phyloP scores from a whole-genome alignment of 2,329 filamentous ascomycete species.

The Pseudofabraea citricarpa region DNA sequence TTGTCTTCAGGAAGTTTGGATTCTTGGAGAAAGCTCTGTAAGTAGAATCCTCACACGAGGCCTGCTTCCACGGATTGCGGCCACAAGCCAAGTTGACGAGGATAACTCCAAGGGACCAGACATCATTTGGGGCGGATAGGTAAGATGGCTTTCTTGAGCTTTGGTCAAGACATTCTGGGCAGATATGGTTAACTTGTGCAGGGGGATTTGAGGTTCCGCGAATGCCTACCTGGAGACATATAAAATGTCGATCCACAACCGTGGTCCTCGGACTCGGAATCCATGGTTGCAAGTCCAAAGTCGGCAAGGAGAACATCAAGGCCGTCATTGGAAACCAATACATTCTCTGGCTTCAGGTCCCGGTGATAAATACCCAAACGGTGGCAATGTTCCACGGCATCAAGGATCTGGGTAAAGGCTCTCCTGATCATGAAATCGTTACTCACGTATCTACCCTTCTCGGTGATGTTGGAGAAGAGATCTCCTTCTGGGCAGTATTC shows the following conservation, averaged over 20 bases:
- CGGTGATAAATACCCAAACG: conserved; percentile 90
- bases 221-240: conserved; percentile 90
- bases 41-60: conserved; percentile 87
- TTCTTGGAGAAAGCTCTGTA: conserved; percentile 88
- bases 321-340: conserved; percentile 84
- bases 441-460: conserved; percentile 86
- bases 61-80: conserved; percentile 98
- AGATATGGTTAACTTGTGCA: conserved; percentile 25
- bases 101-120: conserved; percentile 98
- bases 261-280: conserved; percentile 83
- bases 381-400: conserved; percentile 96
- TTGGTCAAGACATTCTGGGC: conserved; percentile 81
- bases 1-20: conserved; percentile 83
- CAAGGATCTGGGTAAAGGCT: conserved; percentile 90
- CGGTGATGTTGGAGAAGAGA: conserved; percentile 95
- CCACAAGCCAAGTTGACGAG: conserved; percentile 96
- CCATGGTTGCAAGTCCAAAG: conserved; percentile 89
- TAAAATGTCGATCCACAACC: conserved; percentile 98
- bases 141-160: conserved; percentile 72
- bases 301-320: conserved; percentile 93
- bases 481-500: conserved; percentile 98
- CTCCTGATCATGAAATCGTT: conserved; percentile 84
- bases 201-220: conserved; percentile 9
- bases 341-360: conserved; percentile 97
- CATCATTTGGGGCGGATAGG: conserved; percentile 88